phyloP scores from a whole-genome alignment of 1,284 basidiomycete genomes.

The Lentinula novae-zelandiae region DNA sequence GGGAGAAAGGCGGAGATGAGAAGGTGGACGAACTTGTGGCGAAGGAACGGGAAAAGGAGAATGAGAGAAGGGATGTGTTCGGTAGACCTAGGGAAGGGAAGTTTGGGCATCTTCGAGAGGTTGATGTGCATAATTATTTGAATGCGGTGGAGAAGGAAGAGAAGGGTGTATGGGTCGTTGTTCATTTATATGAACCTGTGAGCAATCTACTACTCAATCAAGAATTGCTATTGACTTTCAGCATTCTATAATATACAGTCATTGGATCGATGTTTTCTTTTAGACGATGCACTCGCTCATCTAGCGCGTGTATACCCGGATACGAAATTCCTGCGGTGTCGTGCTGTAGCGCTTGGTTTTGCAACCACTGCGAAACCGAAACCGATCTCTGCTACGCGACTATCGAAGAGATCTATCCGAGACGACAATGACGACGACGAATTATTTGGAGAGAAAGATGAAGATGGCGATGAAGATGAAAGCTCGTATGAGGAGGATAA shows the following conservation, averaged over 20 bases:
- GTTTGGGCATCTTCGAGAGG: constrained; percentile 82
- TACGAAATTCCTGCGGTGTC: constrained; percentile 77
- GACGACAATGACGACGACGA: constrained; percentile 20
- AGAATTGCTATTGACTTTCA: neutral
- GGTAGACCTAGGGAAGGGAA: constrained; percentile 46
- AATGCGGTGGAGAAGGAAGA: constrained; percentile 74
- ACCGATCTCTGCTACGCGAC: constrained; percentile 16
- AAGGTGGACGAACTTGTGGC: constrained; percentile 39
- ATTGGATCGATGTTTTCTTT: constrained; percentile 63
- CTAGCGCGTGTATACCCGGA: constrained; percentile 68
- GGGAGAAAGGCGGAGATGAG: constrained; percentile 46
- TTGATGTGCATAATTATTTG: constrained; percentile 72
- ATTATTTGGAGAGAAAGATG: constrained; percentile 33
- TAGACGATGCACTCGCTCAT: constrained; percentile 67
- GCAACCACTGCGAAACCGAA: constrained; percentile 37
- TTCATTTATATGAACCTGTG: constrained; percentile 83
- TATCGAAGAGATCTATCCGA: constrained; percentile 16
- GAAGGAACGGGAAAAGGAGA: constrained; percentile 34
- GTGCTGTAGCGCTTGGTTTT: constrained; percentile 76
- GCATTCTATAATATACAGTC: constrained; percentile 39
- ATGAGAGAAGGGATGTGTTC: constrained; percentile 36
- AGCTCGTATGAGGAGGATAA: constrained; percentile 43
- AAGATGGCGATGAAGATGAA: constrained; percentile 39
- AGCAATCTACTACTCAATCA: constrained; percentile 25
- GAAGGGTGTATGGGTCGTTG: constrained; percentile 67